These are phyloP conservation scores for Globisporangium megalacanthum DNA, from an alignment of 352 stramenopile species.

Conservation along the genomic window DNA sequence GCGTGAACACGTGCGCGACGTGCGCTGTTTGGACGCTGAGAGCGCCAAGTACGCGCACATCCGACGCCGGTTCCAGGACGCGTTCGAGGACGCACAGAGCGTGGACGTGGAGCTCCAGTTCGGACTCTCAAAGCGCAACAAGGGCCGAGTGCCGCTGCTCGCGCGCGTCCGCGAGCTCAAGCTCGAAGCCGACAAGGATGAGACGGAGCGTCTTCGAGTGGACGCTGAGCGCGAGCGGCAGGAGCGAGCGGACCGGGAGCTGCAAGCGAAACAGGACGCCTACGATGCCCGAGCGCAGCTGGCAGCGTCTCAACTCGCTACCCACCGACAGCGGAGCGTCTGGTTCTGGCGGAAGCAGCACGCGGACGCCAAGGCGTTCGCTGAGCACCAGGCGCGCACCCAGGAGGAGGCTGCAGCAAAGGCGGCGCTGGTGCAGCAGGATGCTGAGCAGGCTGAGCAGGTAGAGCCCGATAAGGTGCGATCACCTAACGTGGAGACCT, in stretches of 20 bases:
- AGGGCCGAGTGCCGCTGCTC: slow-evolving; percentile 44
- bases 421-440: slow-evolving; percentile 26
- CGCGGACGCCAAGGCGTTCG: slow-evolving; percentile 35
- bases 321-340: slow-evolving; percentile 48
- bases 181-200: slow-evolving; percentile 33
- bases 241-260: slow-evolving; percentile 28
- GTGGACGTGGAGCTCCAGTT: slow-evolving; percentile 40
- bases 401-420: slow-evolving; percentile 21
- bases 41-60: slow-evolving; percentile 46
- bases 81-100: slow-evolving; percentile 32
- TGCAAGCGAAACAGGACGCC: slow-evolving; percentile 29
- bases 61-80: slow-evolving; percentile 29
- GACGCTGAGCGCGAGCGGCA: slow-evolving; percentile 46
- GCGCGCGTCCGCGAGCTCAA: slow-evolving; percentile 47
- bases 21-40: slow-evolving; percentile 60
- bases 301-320: slow-evolving; percentile 18
- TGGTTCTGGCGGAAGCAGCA: slow-evolving; percentile 74
- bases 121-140: slow-evolving; percentile 54
- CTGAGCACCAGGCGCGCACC: slow-evolving; percentile 33
- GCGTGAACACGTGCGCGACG: slow-evolving; percentile 49
- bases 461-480: slow-evolving; percentile 26
- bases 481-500: slow-evolving; percentile 6
- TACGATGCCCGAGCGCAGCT: slow-evolving; percentile 15
- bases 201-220: slow-evolving; percentile 21
- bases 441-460: slow-evolving; percentile 28